Evolutionary conservation across 495 filamentous ascomycete genomes (phyloP).

Genomic region (Acidiella bohemica): DNA sequence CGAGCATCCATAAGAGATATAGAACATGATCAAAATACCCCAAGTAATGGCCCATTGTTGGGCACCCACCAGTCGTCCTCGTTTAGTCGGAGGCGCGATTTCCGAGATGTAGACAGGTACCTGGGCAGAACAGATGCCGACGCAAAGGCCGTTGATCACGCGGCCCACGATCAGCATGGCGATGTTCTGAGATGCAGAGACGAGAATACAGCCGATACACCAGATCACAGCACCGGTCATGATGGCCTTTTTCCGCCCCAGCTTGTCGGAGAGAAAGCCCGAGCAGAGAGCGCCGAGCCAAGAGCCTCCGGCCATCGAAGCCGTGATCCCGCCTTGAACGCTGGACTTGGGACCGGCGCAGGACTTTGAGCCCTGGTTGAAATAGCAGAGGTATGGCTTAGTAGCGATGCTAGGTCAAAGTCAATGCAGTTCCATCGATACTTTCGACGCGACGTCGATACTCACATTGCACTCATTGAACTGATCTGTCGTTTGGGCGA

Average conservation of each 20-base stretch:
- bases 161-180: constrained; percentile 61
- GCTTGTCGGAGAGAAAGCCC: constrained; percentile 49
- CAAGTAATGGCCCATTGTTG: constrained; percentile 64
- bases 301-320: constrained; percentile 60
- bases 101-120: constrained; percentile 72
- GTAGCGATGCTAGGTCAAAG: constrained; percentile 25
- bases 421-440: neutral
- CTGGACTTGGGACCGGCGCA: constrained; percentile 25
- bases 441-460: neutral
- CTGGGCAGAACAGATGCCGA: constrained; percentile 67
- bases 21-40: constrained; percentile 69
- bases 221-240: constrained; percentile 31
- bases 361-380: constrained; percentile 22
- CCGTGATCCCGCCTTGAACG: constrained; percentile 32
- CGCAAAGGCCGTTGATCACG: constrained; percentile 61
- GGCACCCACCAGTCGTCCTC: constrained; percentile 56
- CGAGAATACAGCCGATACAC: constrained; percentile 51
- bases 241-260: constrained; percentile 56
- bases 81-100: constrained; percentile 51
- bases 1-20: constrained; percentile 43
- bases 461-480: constrained; percentile 61
- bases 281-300: constrained; percentile 59
- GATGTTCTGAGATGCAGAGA: constrained; percentile 60
- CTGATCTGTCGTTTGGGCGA: too few relatives aligned
- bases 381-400: constrained; percentile 28